These are phyloP conservation scores for Mortierella sp. DNA, from an alignment of 371 early-diverging fungal genomes.

Conservation along the genomic window DNA sequence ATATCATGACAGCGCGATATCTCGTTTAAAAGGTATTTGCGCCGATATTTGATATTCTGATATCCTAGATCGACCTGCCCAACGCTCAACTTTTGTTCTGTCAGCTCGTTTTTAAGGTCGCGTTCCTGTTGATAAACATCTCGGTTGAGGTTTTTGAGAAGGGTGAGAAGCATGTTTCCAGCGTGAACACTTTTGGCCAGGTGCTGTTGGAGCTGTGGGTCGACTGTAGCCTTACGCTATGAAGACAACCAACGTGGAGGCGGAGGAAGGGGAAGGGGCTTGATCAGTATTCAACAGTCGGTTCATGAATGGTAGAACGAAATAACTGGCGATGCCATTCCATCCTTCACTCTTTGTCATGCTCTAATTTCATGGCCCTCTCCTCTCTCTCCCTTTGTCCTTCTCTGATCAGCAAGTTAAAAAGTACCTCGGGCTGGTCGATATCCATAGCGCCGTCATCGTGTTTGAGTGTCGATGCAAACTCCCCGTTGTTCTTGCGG, in stretches of 20 bases:
- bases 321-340: too few relatives aligned
- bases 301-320: too few relatives aligned
- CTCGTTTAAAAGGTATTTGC: slow-evolving; percentile 51
- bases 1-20: slow-evolving; percentile 52
- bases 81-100: slow-evolving; percentile 37
- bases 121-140: slow-evolving; percentile 40
- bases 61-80: slow-evolving; percentile 44
- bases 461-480: neutral
- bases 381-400: neutral
- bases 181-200: slow-evolving; percentile 5
- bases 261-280: neutral
- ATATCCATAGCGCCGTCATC: slow-evolving; percentile 33
- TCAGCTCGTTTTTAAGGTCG: slow-evolving; percentile 36
- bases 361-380: too few relatives aligned
- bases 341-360: too few relatives aligned
- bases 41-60: slow-evolving; percentile 50
- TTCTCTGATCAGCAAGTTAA: too few relatives aligned
- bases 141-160: slow-evolving; percentile 44
- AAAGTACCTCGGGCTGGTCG: slow-evolving; percentile 24
- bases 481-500: slow-evolving; percentile 7
- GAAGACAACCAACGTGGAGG: neutral
- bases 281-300: neutral
- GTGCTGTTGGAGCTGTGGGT: slow-evolving; percentile 8
- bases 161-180: slow-evolving; percentile 17
- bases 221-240: neutral